A percentile compares a stretch with the other conserved stretches of the same genome.
These are phyloP conservation scores for Penicillium mononematosum DNA, from an alignment of 495 filamentous ascomycete genomes.

Conservation along the genomic window DNA sequence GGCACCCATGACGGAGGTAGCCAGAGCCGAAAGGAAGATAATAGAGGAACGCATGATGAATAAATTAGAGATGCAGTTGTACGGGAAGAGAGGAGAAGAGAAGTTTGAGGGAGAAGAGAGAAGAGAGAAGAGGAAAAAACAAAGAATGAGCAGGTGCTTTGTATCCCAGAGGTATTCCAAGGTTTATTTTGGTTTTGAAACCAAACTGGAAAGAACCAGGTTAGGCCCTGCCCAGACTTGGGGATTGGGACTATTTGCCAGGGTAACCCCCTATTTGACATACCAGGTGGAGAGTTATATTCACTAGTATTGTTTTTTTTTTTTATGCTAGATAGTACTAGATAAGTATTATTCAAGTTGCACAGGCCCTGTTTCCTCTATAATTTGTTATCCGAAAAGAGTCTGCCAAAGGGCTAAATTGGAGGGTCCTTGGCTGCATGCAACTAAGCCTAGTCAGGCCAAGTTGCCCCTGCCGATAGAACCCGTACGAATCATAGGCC, in stretches of 20 bases:
- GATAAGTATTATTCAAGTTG: background rate
- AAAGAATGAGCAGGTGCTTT: constrained; percentile 18
- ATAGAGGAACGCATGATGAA: constrained; percentile 36
- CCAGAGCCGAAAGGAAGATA: constrained; percentile 37
- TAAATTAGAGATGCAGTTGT: constrained; percentile 11
- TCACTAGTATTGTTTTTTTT: background rate
- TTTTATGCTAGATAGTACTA: too few relatives aligned
- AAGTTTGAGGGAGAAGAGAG: constrained; percentile 21
- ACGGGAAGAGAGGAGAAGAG: constrained; percentile 18
- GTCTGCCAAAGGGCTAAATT: background rate
- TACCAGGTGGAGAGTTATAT: background rate
- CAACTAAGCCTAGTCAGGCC: constrained; percentile 3
- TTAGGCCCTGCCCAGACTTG: too few relatives aligned
- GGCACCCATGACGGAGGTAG: constrained; percentile 26
- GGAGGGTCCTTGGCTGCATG: constrained; percentile 12
- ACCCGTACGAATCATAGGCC: background rate
- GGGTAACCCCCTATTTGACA: constrained; percentile 9
- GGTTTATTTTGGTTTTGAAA: constrained; percentile 10
- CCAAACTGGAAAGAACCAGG: background rate
- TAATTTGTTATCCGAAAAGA: background rate
- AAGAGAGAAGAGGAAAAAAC: constrained; percentile 23
- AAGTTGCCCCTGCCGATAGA: constrained; percentile 3
- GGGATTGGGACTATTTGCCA: background rate
- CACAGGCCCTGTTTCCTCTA: constrained; percentile 2
- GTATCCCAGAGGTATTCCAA: constrained; percentile 4